Percentiles rank a stretch among this genome's conserved stretches.
These are phyloP conservation scores for Chrysosporium queenslandicum DNA, from an alignment of 2,329 filamentous ascomycete species.

Conservation along the genomic window DNA sequence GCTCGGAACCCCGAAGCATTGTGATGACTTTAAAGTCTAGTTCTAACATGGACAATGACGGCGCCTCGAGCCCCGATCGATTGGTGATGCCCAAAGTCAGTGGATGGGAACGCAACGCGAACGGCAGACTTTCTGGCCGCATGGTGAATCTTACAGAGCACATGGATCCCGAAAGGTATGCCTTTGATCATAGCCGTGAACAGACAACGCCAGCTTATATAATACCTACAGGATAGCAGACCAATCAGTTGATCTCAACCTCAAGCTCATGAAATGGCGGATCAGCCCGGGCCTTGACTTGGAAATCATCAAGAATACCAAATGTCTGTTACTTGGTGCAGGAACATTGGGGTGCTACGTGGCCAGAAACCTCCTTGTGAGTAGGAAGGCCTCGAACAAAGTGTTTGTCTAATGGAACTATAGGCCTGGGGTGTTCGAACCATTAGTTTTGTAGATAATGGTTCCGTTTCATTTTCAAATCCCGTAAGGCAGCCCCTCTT, in stretches of 20 bases:
- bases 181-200: neutral
- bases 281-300: slow-evolving; percentile 82
- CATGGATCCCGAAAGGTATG: slow-evolving; percentile 68
- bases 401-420: neutral
- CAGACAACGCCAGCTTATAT: neutral
- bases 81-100: slow-evolving; percentile 71
- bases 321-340: slow-evolving; percentile 80
- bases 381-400: slow-evolving; percentile 8
- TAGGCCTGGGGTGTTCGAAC: slow-evolving; percentile 85
- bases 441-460: slow-evolving; percentile 93
- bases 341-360: slow-evolving; percentile 93
- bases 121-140: slow-evolving; percentile 66
- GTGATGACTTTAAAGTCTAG: slow-evolving; percentile 54
- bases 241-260: slow-evolving; percentile 87
- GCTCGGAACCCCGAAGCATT: slow-evolving; percentile 72
- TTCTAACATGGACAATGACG: slow-evolving; percentile 17
- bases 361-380: slow-evolving; percentile 67
- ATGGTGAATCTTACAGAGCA: slow-evolving; percentile 79
- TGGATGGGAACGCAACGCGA: slow-evolving; percentile 81
- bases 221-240: slow-evolving; percentile 55
- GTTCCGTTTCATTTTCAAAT: slow-evolving; percentile 87
- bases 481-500: slow-evolving; percentile 92
- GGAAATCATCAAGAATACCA: slow-evolving; percentile 78
- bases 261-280: slow-evolving; percentile 98
- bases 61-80: slow-evolving; percentile 11